These are phyloP conservation scores for Aureobasidium lini DNA, from an alignment of 2,329 filamentous ascomycete genomes.

Conservation along the genomic window DNA sequence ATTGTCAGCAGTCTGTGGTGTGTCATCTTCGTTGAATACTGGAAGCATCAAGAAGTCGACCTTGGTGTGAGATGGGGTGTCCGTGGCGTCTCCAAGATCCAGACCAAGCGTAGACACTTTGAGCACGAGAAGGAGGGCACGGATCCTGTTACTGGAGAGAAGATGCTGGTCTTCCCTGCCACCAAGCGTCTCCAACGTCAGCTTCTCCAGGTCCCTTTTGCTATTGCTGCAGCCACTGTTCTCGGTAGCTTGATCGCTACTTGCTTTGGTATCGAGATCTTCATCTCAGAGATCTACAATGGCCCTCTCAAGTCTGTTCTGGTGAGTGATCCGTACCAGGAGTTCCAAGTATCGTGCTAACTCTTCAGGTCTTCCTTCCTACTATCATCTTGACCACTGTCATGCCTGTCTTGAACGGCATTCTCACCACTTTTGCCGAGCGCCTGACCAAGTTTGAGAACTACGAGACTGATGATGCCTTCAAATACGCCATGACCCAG, in stretches of 20 bases:
- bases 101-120: conserved; percentile 71
- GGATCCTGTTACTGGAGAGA: conserved; percentile 77
- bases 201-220: conserved; percentile 77
- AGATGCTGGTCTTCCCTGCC: conserved; percentile 65
- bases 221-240: conserved; percentile 60
- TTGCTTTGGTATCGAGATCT: conserved; percentile 90
- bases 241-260: conserved; percentile 76
- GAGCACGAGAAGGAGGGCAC: conserved; percentile 66
- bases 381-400: conserved; percentile 78
- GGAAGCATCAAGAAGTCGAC: conserved; percentile 89
- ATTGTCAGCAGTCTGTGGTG: conserved; percentile 77
- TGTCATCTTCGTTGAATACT: conserved; percentile 85
- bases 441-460: conserved; percentile 79
- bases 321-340: conserved; percentile 43
- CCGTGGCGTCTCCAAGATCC: conserved; percentile 72
- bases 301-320: conserved; percentile 81
- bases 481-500: conserved; percentile 75
- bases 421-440: conserved; percentile 70
- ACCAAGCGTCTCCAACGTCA: conserved; percentile 70
- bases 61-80: conserved; percentile 84
- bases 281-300: conserved; percentile 87
- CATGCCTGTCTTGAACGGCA: conserved; percentile 67
- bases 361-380: conserved; percentile 60
- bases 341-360: conserved; percentile 37
- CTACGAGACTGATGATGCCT: conserved; percentile 78